Evolutionary conservation across 345 rosid genomes (phyloP).

Genomic region (Gossypium rotundifolium): DNA sequence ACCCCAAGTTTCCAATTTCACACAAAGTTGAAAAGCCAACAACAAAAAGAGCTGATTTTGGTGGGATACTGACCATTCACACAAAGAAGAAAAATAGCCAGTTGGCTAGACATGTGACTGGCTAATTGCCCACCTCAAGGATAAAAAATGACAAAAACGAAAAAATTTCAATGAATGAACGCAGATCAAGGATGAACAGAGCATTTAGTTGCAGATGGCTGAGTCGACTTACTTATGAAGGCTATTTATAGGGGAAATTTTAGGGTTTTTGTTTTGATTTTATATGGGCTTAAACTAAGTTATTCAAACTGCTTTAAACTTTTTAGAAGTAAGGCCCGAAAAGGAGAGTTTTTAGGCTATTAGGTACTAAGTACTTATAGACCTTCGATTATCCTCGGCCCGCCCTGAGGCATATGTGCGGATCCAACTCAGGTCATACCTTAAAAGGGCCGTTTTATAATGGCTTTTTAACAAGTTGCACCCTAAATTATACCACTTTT

Average conservation of each 20-base stretch:
- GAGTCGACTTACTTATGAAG: neutral
- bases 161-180: neutral
- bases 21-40: neutral
- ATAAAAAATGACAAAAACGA: no score
- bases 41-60: neutral
- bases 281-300: neutral
- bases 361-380: no score
- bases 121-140: neutral
- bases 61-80: slow-evolving; percentile 10
- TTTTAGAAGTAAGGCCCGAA: neutral
- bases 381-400: no score
- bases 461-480: no score
- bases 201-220: neutral
- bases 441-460: no score
- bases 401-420: no score
- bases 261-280: neutral
- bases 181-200: neutral
- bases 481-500: no score
- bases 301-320: neutral
- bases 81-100: neutral
- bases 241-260: neutral
- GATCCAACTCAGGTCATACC: no score
- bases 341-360: neutral
- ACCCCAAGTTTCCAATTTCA: neutral
- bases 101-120: neutral